These are phyloP conservation scores for Blastomyces parvus DNA, from an alignment of 2,329 filamentous ascomycete species.

Conservation along the genomic window DNA sequence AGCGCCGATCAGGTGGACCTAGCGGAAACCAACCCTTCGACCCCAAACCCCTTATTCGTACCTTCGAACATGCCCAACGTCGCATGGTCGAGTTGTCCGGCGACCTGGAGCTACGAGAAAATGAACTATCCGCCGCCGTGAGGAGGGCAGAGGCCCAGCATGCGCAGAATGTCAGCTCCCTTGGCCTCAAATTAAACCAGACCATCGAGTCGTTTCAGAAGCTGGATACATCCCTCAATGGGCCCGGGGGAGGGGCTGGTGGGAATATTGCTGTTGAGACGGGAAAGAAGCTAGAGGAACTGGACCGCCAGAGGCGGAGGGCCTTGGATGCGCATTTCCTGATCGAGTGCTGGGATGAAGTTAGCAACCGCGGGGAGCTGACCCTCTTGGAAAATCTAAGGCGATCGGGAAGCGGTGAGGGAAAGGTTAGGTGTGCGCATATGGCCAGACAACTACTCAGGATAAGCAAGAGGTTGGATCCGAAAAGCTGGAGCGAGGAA, in stretches of 20 bases:
- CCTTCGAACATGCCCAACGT: constrained; percentile 64
- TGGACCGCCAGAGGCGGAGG: constrained; percentile 81
- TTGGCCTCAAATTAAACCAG: constrained; percentile 82
- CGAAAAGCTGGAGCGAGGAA: constrained; percentile 55
- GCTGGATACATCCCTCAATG: constrained; percentile 71
- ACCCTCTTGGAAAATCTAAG: constrained; percentile 82
- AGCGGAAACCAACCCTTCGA: constrained; percentile 57
- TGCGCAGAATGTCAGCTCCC: constrained; percentile 76
- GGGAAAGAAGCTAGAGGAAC: constrained; percentile 82
- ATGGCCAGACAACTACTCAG: constrained; percentile 89
- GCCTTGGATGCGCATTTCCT: constrained; percentile 91
- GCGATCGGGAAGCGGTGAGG: constrained; percentile 73
- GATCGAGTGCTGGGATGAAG: constrained; percentile 93
- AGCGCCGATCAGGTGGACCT: constrained; percentile 60
- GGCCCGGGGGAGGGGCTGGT: constrained; percentile 36
- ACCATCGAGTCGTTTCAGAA: constrained; percentile 87
- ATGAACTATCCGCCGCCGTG: constrained; percentile 80
- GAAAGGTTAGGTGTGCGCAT: constrained; percentile 86
- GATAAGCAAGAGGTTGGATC: constrained; percentile 85
- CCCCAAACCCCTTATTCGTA: constrained; percentile 90
- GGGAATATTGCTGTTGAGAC: constrained; percentile 92
- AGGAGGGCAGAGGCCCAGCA: constrained; percentile 87
- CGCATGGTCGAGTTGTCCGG: constrained; percentile 50
- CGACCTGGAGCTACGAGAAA: constrained; percentile 81
- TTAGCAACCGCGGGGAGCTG: constrained; percentile 79